Base-by-base conservation (phyloP, 768 basidiomycete genomes). In the Phaffia tasmanica region DNA sequence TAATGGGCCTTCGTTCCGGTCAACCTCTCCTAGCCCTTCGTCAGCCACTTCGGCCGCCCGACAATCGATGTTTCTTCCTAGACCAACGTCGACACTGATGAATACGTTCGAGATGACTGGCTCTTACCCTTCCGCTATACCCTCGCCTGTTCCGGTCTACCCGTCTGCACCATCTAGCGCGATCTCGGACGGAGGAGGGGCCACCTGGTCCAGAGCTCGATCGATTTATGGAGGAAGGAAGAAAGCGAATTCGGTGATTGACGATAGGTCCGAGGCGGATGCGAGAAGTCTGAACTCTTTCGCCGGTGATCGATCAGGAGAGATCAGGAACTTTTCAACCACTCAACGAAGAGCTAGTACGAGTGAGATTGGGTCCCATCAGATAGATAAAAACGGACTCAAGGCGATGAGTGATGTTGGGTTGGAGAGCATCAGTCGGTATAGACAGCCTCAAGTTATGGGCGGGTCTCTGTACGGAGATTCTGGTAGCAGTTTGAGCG, bases 391-490 rank as follows among this genome's bases (percentile, higher is more conserved):
- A 55, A 58, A 35, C 23, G 56, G 19, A 23, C 14, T 14, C 27
- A 55, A 11, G 25, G 53, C 27, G 8, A 9, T 6, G 1, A 55
- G 51, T 55, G 53, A 48, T 29, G 57, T 47, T 21, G 61, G 32
- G 23, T 30, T 57, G 56, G 35, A n/a, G 23, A 48, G 46, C 46
- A 32, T 65, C 7, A 59, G 57, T 47, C 58, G 57, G 57, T 59
- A 58, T 58, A 30, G 56, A 50, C 50, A 58, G 67, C 67, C 67
- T 27, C 67, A 69, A 35, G 62, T 69, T 1, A 64, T 69, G 67
- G 58, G 67, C 18, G 50, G 46, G 49, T 25, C 27, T 42, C 60
- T 56, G 16, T 23, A 53, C 4, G 60, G 54, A 9, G 53, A 67
- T 23, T 60, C 54, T 35, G 66, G 61, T 29, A 62, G 54, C 23